These are phyloP conservation scores for Cicer judaicum DNA, from an alignment of 306 rosid genomes.

Conservation along the genomic window DNA sequence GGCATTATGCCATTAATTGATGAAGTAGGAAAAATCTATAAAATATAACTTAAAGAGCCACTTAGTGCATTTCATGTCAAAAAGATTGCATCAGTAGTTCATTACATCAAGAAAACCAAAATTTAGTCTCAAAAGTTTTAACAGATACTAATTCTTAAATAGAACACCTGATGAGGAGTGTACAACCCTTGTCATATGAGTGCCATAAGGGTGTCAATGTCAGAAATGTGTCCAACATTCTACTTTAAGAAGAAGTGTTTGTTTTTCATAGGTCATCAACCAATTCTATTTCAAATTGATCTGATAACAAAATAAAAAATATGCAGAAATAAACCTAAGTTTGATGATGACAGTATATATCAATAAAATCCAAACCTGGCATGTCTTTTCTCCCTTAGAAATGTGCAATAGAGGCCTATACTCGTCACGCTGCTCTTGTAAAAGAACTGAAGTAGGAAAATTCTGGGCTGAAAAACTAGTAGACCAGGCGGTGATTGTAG, in stretches of 20 bases:
- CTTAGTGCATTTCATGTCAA: conserved; percentile 8
- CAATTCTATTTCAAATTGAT: conserved; percentile 15
- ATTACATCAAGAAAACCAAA: too few relatives aligned
- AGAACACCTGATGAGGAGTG: conserved; percentile 4
- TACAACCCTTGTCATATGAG: neutral
- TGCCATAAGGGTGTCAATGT: neutral
- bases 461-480: conserved; percentile 58
- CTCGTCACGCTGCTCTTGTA: conserved; percentile 82
- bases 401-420: conserved; percentile 60
- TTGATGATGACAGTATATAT: conserved; percentile 1
- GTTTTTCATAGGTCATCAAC: conserved; percentile 5
- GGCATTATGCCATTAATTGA: conserved; percentile 19
- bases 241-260: neutral
- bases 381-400: conserved; percentile 64
- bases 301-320: conserved; percentile 9
- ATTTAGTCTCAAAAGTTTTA: too few relatives aligned
- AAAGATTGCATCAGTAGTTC: neutral
- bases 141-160: neutral
- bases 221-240: neutral
- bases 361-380: conserved; percentile 61
- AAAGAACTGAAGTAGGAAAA: conserved; percentile 72
- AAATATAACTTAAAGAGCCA: conserved; percentile 25
- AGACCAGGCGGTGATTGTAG: conserved; percentile 57
- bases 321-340: conserved; percentile 25
- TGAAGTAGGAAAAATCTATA: conserved; percentile 1